These are phyloP conservation scores for Phytophthora constricta DNA, from an alignment of 352 stramenopile genomes.

Conservation along the genomic window DNA sequence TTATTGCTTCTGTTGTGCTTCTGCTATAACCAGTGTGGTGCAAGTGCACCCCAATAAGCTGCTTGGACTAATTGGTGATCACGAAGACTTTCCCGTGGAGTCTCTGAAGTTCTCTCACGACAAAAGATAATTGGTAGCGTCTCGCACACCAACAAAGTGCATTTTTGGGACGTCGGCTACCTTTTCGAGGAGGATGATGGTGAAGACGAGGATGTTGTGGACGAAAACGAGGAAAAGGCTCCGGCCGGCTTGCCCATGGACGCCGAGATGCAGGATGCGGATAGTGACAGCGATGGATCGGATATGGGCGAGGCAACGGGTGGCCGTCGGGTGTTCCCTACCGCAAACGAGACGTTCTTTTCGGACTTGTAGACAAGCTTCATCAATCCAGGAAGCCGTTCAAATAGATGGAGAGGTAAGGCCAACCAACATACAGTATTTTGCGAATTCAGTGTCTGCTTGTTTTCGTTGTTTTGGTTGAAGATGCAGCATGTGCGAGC, in stretches of 20 bases:
- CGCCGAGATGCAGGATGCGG: slow-evolving; percentile 88
- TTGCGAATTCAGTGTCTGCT: slow-evolving; percentile 11
- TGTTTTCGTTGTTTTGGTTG: neutral
- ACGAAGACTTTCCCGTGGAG: slow-evolving; percentile 97
- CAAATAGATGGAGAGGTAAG: slow-evolving; percentile 30
- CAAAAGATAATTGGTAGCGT: slow-evolving; percentile 93
- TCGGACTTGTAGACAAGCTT: slow-evolving; percentile 68
- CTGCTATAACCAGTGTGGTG: slow-evolving; percentile 74
- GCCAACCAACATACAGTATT: slow-evolving; percentile 35
- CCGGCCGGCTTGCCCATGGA: slow-evolving; percentile 41
- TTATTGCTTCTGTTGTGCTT: slow-evolving; percentile 11
- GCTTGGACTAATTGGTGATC: slow-evolving; percentile 95
- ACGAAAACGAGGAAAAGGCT: slow-evolving; percentile 62
- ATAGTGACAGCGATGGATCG: slow-evolving; percentile 83
- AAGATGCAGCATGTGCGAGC: neutral
- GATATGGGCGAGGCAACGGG: slow-evolving; percentile 34
- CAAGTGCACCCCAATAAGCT: slow-evolving; percentile 96
- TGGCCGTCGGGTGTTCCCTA: slow-evolving; percentile 65
- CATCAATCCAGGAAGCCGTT: slow-evolving; percentile 9
- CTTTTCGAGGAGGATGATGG: slow-evolving; percentile 91
- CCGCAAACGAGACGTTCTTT: slow-evolving; percentile 83
- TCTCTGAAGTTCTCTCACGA: slow-evolving; percentile 87
- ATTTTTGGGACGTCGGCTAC: slow-evolving; percentile 96
- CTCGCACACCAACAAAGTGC: slow-evolving; percentile 94
- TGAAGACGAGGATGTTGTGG: slow-evolving; percentile 71